phyloP scores from a whole-genome alignment of 106 monocot species.

The Dioscorea dumetorum region DNA sequence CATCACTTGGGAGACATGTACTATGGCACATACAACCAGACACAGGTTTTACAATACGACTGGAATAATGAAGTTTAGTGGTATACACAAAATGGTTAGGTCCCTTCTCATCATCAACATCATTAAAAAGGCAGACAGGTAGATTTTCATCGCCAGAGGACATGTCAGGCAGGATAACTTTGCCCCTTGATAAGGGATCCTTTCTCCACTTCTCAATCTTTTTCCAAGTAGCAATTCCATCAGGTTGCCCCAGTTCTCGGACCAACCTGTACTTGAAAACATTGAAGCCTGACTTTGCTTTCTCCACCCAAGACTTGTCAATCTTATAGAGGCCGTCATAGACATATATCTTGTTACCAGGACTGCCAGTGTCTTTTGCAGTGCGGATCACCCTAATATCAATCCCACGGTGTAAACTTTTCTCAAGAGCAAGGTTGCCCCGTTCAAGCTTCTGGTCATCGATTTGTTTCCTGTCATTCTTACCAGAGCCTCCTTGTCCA shows the following conservation, averaged over 20 bases:
- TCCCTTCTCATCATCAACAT: slow-evolving; percentile 51
- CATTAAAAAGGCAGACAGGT: slow-evolving; percentile 72
- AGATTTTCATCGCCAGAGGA: slow-evolving; percentile 49
- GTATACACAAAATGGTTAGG: slow-evolving; percentile 48
- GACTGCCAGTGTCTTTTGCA: slow-evolving; percentile 25
- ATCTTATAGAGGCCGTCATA: slow-evolving; percentile 85
- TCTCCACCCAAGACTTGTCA: slow-evolving; percentile 53
- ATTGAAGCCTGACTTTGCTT: slow-evolving; percentile 51
- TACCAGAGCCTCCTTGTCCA: slow-evolving; percentile 49
- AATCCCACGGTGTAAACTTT: slow-evolving; percentile 41
- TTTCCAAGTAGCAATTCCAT: slow-evolving; percentile 60
- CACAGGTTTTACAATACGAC: slow-evolving; percentile 15
- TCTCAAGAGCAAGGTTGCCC: slow-evolving; percentile 80
- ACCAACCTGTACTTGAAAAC: slow-evolving; percentile 71
- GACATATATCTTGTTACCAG: slow-evolving; percentile 51
- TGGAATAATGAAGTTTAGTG: slow-evolving; percentile 25
- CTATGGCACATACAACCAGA: slow-evolving; percentile 43
- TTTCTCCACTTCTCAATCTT: slow-evolving; percentile 45
- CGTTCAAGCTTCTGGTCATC: slow-evolving; percentile 76
- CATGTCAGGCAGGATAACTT: slow-evolving; percentile 43
- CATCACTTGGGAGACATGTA: slow-evolving; percentile 54
- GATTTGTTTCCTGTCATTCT: slow-evolving; percentile 17
- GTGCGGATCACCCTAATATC: slow-evolving; percentile 61
- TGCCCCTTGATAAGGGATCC: slow-evolving; percentile 44
- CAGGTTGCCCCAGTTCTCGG: slow-evolving; percentile 57